Conservation (phyloP, 2,329 filamentous ascomycete species). For the Diplocarpon rosae region DNA sequence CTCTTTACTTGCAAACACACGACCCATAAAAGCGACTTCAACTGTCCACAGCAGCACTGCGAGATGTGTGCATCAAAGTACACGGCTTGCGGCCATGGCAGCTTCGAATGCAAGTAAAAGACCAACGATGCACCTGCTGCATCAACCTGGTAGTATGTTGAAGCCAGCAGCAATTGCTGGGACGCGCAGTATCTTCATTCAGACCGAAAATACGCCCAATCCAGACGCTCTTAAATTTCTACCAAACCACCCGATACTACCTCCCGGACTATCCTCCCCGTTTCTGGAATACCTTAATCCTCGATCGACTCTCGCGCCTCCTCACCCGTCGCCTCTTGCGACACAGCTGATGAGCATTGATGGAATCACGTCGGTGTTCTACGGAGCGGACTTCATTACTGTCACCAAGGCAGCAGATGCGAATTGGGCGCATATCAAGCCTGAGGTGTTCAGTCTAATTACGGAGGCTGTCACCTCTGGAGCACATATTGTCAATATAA, state of each 20-base stretch:
- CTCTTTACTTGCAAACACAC: conserved; percentile 16
- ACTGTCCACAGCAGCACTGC: conserved; percentile 24
- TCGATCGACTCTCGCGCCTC: conserved; percentile 76
- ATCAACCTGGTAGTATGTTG: conserved; percentile 31
- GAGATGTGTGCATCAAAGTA: conserved; percentile 33
- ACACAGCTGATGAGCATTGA: conserved; percentile 87
- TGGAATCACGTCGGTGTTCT: conserved; percentile 90
- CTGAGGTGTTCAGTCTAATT: conserved; percentile 90
- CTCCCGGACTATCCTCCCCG: conserved; percentile 56
- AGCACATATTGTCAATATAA: conserved; percentile 65
- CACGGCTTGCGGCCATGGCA: too few species aligned
- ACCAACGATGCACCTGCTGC: conserved; percentile 33
- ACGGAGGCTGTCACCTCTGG: conserved; percentile 84
- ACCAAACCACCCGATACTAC: conserved; percentile 78
- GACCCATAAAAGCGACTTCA: conserved; percentile 23
- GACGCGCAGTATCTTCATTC: conserved; percentile 83
- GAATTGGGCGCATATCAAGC: conserved; percentile 90
- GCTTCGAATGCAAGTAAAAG: conserved; percentile 34
- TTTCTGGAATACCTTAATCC: conserved; percentile 91
- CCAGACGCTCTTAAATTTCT: conserved; percentile 94
- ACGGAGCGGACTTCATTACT: conserved; percentile 91
- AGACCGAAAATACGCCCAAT: conserved; percentile 91
- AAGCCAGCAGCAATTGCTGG: conserved; percentile 30
- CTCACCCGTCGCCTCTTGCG: conserved; percentile 83
- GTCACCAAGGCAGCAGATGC: conserved; percentile 82